Conservation (phyloP, 2,329 filamentous ascomycete genomes). For the Corynespora cassiicola region DNA sequence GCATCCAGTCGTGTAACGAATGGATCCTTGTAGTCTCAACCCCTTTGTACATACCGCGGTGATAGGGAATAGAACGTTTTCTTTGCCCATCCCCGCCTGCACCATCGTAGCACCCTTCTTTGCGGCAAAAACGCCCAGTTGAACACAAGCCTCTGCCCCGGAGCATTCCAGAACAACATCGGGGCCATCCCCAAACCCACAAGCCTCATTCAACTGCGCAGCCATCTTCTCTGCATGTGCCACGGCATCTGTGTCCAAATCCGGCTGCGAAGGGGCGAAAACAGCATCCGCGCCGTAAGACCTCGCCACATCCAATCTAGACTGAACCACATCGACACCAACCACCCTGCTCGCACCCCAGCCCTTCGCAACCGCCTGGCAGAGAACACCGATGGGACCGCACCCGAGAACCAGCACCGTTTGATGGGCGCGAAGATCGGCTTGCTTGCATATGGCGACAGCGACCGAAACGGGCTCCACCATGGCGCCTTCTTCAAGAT, state of each 20-base stretch:
- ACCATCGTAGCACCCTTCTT: slow-evolving; percentile 25
- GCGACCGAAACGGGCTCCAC: slow-evolving; percentile 34
- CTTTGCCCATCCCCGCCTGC: slow-evolving; percentile 32
- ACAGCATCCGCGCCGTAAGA: slow-evolving; percentile 22
- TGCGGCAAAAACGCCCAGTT: slow-evolving; percentile 20
- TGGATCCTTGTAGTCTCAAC: slow-evolving; percentile 58
- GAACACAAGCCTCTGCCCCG: slow-evolving; percentile 27
- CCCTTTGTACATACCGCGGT: slow-evolving; percentile 57
- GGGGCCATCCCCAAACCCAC: slow-evolving; percentile 22
- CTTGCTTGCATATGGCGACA: slow-evolving; percentile 27
- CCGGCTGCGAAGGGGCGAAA: slow-evolving; percentile 12
- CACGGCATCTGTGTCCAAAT: slow-evolving; percentile 10
- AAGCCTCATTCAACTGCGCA: slow-evolving; percentile 15
- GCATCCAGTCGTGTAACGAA: slow-evolving; percentile 59
- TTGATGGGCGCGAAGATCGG: slow-evolving; percentile 18
- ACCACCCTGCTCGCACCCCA: slow-evolving; percentile 26
- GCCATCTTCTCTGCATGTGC: slow-evolving; percentile 17
- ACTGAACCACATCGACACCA: slow-evolving; percentile 22
- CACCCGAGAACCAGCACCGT: slow-evolving; percentile 24
- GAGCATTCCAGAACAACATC: slow-evolving; percentile 30
- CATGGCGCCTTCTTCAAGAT: slow-evolving; percentile 30
- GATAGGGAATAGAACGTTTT: slow-evolving; percentile 59
- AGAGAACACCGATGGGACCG: slow-evolving; percentile 32
- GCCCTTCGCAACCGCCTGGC: slow-evolving; percentile 25
- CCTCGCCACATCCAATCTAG: slow-evolving; percentile 27